Base-by-base conservation (phyloP, 495 filamentous ascomycete species). In the Neurospora sp. region DNA sequence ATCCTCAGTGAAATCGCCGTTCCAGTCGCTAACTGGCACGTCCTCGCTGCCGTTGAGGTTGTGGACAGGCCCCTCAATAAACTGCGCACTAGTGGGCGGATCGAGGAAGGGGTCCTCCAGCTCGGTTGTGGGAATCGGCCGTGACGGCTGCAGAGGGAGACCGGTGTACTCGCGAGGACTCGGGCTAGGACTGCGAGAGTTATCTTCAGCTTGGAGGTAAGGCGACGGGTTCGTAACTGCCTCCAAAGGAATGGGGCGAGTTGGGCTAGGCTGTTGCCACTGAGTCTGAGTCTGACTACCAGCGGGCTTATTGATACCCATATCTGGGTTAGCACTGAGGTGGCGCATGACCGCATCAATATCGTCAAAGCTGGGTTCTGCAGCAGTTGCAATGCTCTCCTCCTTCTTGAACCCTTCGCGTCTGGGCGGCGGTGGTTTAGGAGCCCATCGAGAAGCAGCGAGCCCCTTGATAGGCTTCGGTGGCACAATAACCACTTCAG, bases 311-410 rank as follows among this genome's bases (percentile, higher is more conserved):
- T 92, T 91, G 73, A 94, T 87, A 10, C 92, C 92, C 78, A 92
- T 86, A 72, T 91, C 88, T 0, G 91, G 90, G 73, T 92, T 87
- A 66, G 88, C 85, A 78, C 94, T 91, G 70, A 97, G 85, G 69
- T 93, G 91, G 21, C 90, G 89, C 92, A 97, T 96, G 71, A 97
- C 86, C 36, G 89, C 92, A 81, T 97, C 93, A 75, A 96, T 90
- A 78, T 96, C 93, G 72, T 91, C 90, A 74, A 92, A 91, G 54
- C 92, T 89, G 31, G 88, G 89, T 62, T 88, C 83, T n/a, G 73
- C 66, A 34, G 74, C 73, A 38, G 54, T 7, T 66, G 54, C 13
- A 17, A 8, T 34, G 28, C 13, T 66, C 24, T 66, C 31, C 3
- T 66, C 28, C 54, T 36, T 66, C 54, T 19, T 31, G 54, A 13